Evolutionary conservation across 768 basidiomycete genomes (phyloP), one percentile per base, ranked within the genome.

Genomic region (Sporobolomyces roseus): DNA sequence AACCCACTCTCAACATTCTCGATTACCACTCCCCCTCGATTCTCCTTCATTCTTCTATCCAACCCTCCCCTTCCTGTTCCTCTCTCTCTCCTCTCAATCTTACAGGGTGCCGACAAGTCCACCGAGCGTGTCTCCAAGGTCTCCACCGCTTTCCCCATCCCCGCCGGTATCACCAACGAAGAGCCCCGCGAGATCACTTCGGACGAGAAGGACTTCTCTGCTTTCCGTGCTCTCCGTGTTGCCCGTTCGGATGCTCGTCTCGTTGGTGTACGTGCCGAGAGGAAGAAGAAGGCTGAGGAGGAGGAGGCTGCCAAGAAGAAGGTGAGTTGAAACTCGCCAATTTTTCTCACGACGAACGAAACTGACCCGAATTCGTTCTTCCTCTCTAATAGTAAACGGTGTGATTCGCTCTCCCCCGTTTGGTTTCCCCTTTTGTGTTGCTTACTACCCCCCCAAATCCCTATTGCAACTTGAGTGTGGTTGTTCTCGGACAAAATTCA

Each of bases 141-240:
- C 75, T 61, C 73, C 52, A 78, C 81, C 56, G 73, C 83, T 66
- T 75, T 88, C 74, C 81, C 89, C 62, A 83, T 98, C 71, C 88
- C 91, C 62, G 78, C 85, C 60, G 78, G 84, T 65, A 85, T 84
- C 80, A 80, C 82, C 53, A 84, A 84, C 74, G 96, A 99, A 81
- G 81, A 84, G 35, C 96, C 96, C 76, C 90, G 96, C 79, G 88
- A 89, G 82, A 96, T 98, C 79, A 90, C 91, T 70, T 81, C 83
- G 54, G 89, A 90, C 76, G 96, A 99, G 81, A 89, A 88, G 78
- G 84, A 87, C 71, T 89, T 92, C 82, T 38, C 27, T 43, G 94
- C 96, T 10, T 97, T 85, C 87, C 84, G 83, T 80, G 85, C 92
- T 73, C 89, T 97, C 77, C 92, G 94, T 76, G 80, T 83, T 65